Base-by-base conservation (phyloP, 1,139 yeast species). In the Yamadazyma dendronema region DNA sequence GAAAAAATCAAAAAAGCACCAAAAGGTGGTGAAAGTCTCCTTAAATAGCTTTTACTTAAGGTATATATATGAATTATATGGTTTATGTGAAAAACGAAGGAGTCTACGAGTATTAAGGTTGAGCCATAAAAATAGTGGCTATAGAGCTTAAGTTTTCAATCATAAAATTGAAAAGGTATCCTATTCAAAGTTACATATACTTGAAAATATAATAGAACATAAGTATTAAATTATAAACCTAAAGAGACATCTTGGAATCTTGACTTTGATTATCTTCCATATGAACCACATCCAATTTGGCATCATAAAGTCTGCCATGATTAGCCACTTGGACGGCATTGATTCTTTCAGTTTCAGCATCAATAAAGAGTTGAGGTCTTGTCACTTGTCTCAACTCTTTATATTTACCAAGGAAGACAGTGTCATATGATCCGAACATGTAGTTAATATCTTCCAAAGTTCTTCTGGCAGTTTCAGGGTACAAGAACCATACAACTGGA, bases 381-480 rank as follows among this genome's bases (percentile, higher is more conserved):
- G 35, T 19, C 17, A 43, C 31, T 37, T 46, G 50, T 40, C 52
- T 43, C n/a, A 44, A 40, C 31, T 43, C 50, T 30, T 40, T 39
- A 31, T 38, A 31, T 17, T 19, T 43, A 19, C 52, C 52, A 30
- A 46, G 43, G 47, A 47, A 45, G 4, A 40, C 33, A n/a, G 52
- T 47, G 30, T 47, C 49, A 29, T 47, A 46, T 12, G 36, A 21
- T 17, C 38, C 50, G 28, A 52, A 51, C 42, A 51, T 42, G 37
- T 31, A 43, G 31, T 80, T 84, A 45, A 79, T 69, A 52, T 79
- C 84, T 55, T 79, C 85, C 53, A 80, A 64, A 21, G 81, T 63
- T 51, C 83, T 68, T 41, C 79, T 79, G 10, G 81, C 76, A 23
- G 84, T 79, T 62, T 80, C 86, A 26, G 85, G 85, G 53, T 74